phyloP scores from a whole-genome alignment of 2,329 filamentous ascomycete species.

The Cryphonectria parasitica region DNA sequence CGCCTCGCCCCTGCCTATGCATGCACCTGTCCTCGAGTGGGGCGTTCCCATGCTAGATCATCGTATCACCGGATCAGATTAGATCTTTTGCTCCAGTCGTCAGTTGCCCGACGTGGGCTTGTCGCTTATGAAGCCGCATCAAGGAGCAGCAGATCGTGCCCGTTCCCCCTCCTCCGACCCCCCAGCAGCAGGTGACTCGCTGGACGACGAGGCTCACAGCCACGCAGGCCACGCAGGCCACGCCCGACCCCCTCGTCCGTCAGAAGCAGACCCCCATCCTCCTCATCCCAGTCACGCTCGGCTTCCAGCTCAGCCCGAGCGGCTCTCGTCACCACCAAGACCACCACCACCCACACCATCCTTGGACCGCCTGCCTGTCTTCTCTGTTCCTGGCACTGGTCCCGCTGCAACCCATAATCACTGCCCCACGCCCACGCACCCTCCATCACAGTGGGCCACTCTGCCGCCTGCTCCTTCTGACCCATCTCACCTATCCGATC shows the following conservation, averaged over 20 bases:
- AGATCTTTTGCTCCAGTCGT: constrained; percentile 15
- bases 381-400: background rate
- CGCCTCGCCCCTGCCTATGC: constrained; percentile 16
- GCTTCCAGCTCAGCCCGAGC: constrained; percentile 11
- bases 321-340: constrained; percentile 10
- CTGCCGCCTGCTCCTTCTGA: constrained; percentile 22
- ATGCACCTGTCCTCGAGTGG: constrained; percentile 19
- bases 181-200: background rate
- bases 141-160: background rate
- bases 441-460: constrained; percentile 25
- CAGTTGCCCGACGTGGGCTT: constrained; percentile 5
- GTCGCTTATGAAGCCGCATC: constrained; percentile 23
- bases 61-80: constrained; percentile 29
- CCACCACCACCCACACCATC: constrained; percentile 10
- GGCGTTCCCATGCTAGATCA: constrained; percentile 3
- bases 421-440: constrained; percentile 24
- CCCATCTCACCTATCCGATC: constrained; percentile 15
- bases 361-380: constrained; percentile 26
- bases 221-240: constrained; percentile 1
- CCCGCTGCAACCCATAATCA: constrained; percentile 16
- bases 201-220: constrained; percentile 6
- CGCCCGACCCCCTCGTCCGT: constrained; percentile 1
- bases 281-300: constrained; percentile 10
- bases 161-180: background rate
- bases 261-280: constrained; percentile 7